Percentiles rank a stretch among this genome's conserved stretches.
Conservation (phyloP, 1,284 basidiomycete species). For the Ganoderma resinaceum region DNA sequence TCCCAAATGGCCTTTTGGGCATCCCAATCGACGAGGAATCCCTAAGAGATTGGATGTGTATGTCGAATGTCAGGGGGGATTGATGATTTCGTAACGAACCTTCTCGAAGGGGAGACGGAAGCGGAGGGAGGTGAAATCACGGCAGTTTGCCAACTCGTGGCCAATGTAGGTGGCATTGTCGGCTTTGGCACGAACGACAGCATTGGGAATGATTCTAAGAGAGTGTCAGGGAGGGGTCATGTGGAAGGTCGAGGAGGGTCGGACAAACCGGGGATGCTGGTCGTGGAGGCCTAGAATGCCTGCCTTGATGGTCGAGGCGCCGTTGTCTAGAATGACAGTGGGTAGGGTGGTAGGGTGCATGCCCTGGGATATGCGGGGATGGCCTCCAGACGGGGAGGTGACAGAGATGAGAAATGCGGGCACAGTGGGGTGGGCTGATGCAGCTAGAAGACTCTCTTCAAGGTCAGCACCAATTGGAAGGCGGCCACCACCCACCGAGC, state of each 20-base stretch:
- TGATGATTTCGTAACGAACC: conserved; percentile 52
- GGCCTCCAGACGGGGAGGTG: conserved; percentile 12
- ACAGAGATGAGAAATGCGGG: conserved; percentile 4
- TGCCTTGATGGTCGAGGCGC: conserved; percentile 82
- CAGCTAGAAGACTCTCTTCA: conserved; percentile 16
- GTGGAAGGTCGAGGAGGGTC: conserved; percentile 7
- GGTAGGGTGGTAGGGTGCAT: conserved; percentile 52
- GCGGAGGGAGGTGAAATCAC: conserved; percentile 79
- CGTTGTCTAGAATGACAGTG: conserved; percentile 85
- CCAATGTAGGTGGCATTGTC: conserved; percentile 84
- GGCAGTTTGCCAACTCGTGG: conserved; percentile 79
- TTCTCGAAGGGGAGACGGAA: conserved; percentile 88
- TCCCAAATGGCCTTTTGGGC: conserved; percentile 93
- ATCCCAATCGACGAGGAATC: conserved; percentile 92
- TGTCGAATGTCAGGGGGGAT: conserved; percentile 2
- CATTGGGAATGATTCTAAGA: conserved; percentile 76
- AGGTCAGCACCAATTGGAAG: conserved; percentile 22
- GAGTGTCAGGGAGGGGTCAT: conserved; percentile 12
- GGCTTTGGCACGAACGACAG: conserved; percentile 80
- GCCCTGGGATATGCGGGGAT: not conserved
- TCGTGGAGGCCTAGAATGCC: conserved; percentile 52
- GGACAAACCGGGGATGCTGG: conserved; percentile 42
- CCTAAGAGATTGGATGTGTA: conserved; percentile 53
- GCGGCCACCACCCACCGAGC: not conserved
- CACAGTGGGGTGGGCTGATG: not conserved